These are phyloP conservation scores for Solanum ahanhuiri DNA, from an alignment of 257 asterid genomes.

Conservation along the genomic window DNA sequence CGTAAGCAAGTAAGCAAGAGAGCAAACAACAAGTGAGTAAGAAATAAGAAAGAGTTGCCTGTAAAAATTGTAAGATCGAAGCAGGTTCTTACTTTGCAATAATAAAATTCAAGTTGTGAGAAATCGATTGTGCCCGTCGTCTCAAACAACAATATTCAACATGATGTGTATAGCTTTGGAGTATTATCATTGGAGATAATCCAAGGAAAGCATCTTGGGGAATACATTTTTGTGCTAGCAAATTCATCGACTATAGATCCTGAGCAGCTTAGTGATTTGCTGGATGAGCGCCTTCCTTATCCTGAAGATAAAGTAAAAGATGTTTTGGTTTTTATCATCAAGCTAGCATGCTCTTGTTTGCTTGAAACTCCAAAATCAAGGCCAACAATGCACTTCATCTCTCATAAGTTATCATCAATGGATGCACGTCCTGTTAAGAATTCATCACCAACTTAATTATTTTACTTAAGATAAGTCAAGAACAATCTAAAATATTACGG, in stretches of 20 bases:
- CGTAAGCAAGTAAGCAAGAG: no score
- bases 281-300: neutral
- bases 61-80: no score
- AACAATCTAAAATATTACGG: no score
- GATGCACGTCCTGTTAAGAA: neutral
- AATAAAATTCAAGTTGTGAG: no score
- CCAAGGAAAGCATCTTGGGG: neutral
- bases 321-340: neutral
- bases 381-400: neutral
- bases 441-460: no score
- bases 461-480: no score
- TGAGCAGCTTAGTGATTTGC: neutral
- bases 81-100: no score
- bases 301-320: neutral
- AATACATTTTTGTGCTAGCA: neutral
- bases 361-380: neutral
- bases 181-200: neutral
- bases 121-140: no score
- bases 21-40: no score
- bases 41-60: no score
- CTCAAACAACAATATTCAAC: no score
- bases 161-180: neutral
- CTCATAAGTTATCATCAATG: neutral
- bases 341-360: neutral
- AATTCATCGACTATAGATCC: neutral